These are phyloP conservation scores for Pseudogymnoascus sp. DNA, from an alignment of 2,329 filamentous ascomycete genomes.

Conservation along the genomic window DNA sequence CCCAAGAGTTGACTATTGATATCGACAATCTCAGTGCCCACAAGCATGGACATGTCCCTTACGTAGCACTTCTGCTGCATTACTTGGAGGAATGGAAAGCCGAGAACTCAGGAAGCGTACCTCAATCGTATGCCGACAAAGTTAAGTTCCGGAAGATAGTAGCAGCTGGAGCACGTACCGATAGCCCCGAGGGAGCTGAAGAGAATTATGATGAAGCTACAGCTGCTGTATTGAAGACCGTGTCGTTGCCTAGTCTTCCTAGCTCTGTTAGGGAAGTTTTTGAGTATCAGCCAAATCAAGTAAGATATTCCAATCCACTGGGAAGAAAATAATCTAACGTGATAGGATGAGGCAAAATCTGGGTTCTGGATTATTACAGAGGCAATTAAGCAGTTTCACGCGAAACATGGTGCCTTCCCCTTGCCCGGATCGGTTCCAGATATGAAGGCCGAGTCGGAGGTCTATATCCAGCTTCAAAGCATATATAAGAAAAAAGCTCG, in stretches of 20 bases:
- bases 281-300: constrained; percentile 49
- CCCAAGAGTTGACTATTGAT: constrained; percentile 57
- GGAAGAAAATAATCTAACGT: background rate
- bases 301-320: constrained; percentile 35
- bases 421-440: constrained; percentile 84
- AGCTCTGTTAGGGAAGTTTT: constrained; percentile 73
- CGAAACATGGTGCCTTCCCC: constrained; percentile 66
- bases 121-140: constrained; percentile 78
- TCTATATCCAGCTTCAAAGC: constrained; percentile 86
- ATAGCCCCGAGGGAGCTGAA: constrained; percentile 78
- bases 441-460: constrained; percentile 90
- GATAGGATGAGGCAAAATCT: constrained; percentile 43
- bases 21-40: constrained; percentile 68
- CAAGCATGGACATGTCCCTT: constrained; percentile 87
- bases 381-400: constrained; percentile 72
- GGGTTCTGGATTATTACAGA: constrained; percentile 86
- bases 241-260: constrained; percentile 63
- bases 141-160: constrained; percentile 71
- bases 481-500: constrained; percentile 88
- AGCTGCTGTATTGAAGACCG: constrained; percentile 79
- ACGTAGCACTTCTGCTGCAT: constrained; percentile 74
- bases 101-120: constrained; percentile 60
- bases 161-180: constrained; percentile 57
- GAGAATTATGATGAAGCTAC: constrained; percentile 96
- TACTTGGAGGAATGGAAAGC: constrained; percentile 77